A percentile compares a stretch with the other conserved stretches of the same genome.
Evolutionary conservation across 306 rosid genomes (phyloP).

Genomic region (Aeschynomene evenia): DNA sequence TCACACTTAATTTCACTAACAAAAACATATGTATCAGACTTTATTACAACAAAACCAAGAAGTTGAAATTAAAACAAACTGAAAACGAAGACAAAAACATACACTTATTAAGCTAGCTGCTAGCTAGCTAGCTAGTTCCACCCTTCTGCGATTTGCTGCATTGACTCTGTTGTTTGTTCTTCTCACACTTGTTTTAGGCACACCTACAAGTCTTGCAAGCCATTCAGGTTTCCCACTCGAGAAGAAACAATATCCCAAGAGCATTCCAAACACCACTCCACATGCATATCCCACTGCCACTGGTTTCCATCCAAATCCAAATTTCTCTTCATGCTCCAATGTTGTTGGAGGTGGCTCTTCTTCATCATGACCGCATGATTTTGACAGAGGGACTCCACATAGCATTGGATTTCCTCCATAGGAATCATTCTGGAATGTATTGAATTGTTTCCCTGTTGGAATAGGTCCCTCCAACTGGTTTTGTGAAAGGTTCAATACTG

Average conservation of each 20-base stretch:
- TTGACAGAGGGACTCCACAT: too few relatives aligned
- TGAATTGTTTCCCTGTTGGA: constrained; percentile 42
- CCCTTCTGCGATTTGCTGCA: not conserved
- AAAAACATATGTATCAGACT: too few relatives aligned
- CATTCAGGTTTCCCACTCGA: not conserved
- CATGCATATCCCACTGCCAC: constrained; percentile 35
- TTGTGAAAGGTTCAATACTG: constrained; percentile 29
- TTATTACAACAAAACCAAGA: too few relatives aligned
- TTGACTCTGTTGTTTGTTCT: not conserved
- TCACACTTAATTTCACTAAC: too few relatives aligned
- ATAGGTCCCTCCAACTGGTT: constrained; percentile 36
- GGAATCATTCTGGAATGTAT: constrained; percentile 22
- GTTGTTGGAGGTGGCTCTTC: not conserved
- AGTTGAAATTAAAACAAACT: too few relatives aligned
- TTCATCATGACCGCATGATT: too few relatives aligned
- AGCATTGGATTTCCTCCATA: too few relatives aligned
- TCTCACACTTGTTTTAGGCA: not conserved
- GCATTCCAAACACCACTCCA: constrained; percentile 26
- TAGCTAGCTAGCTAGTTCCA: too few relatives aligned
- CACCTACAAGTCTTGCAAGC: not conserved
- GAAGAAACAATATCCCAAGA: constrained; percentile 14
- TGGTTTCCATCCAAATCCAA: constrained; percentile 28
- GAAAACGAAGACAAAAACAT: too few relatives aligned
- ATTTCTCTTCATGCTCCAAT: not conserved
- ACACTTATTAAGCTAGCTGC: too few relatives aligned